A percentile compares a stretch with the other conserved stretches of the same genome.
Evolutionary conservation across 2,329 filamentous ascomycete genomes (phyloP).

Genomic region (Sclerotiophoma versabilis): DNA sequence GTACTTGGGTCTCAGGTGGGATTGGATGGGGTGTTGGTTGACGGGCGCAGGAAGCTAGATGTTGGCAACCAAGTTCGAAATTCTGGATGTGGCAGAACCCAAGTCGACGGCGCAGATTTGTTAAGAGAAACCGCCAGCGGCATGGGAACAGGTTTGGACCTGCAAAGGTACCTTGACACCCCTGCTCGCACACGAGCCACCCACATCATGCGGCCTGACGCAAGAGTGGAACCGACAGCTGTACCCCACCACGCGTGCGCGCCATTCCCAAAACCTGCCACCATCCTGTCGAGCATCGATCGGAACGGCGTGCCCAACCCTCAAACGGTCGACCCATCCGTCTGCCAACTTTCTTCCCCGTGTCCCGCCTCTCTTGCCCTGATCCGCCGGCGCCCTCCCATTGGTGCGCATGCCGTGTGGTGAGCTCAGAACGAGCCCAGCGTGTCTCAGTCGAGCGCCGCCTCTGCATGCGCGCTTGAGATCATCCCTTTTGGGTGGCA

Average conservation of each 20-base stretch:
- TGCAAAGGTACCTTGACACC: constrained; percentile 37
- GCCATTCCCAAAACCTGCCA: constrained; percentile 41
- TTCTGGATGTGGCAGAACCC: constrained; percentile 23
- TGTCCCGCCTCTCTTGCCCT: constrained; percentile 9
- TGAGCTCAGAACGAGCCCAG: constrained; percentile 9
- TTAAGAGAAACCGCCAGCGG: constrained; percentile 39
- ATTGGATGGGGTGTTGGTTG: not conserved
- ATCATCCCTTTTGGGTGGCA: constrained; percentile 2
- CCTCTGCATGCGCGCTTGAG: constrained; percentile 12
- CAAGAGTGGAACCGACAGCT: constrained; percentile 41
- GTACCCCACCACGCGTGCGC: constrained; percentile 32
- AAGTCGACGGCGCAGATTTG: constrained; percentile 36
- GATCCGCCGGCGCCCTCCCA: not conserved
- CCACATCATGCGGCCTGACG: constrained; percentile 47
- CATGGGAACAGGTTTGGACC: constrained; percentile 49
- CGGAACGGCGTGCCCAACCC: constrained; percentile 10
- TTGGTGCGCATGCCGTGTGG: not conserved
- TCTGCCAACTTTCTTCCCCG: constrained; percentile 11
- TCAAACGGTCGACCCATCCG: constrained; percentile 8
- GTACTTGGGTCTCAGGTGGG: constrained; percentile 16
- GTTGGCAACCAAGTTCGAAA: constrained; percentile 24
- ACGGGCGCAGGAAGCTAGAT: constrained; percentile 9
- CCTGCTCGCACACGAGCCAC: constrained; percentile 45
- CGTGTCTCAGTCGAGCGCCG: constrained; percentile 8
- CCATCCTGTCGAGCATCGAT: constrained; percentile 34